A percentile compares a stretch with the other conserved stretches of the same genome.
phyloP scores from a whole-genome alignment of 257 asterid genomes.

The Nicotiana undulata region DNA sequence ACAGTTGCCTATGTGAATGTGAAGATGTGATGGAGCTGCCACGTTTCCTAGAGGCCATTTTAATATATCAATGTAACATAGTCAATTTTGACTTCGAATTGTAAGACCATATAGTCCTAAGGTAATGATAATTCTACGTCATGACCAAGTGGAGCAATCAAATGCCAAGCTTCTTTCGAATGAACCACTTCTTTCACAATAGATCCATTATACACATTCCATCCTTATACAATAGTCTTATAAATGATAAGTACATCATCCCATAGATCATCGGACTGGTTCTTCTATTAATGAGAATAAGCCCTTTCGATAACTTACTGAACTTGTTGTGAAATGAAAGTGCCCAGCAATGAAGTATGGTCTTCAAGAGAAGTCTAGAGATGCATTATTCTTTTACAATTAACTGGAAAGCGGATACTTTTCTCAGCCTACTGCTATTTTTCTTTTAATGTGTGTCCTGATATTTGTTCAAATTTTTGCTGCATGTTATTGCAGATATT shows the following conservation, averaged over 20 bases:
- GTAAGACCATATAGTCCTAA: background rate
- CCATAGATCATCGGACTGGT: background rate
- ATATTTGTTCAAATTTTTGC: conserved; percentile 1
- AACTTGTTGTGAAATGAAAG: background rate
- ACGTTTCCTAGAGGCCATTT: background rate
- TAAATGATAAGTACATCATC: background rate
- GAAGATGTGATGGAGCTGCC: background rate
- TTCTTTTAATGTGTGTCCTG: background rate
- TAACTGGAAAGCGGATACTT: background rate
- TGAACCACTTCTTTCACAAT: background rate
- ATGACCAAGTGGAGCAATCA: background rate
- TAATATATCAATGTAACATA: background rate
- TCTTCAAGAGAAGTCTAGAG: background rate
- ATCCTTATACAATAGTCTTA: background rate
- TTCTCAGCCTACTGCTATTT: background rate
- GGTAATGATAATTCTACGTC: background rate
- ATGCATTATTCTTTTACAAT: background rate
- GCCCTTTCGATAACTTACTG: background rate
- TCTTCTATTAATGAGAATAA: background rate
- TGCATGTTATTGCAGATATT: conserved; percentile 50
- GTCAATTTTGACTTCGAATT: background rate
- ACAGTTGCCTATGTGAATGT: background rate
- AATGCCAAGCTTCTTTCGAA: background rate
- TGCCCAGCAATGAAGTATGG: background rate
- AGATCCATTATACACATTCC: background rate